A percentile compares a stretch with the other conserved stretches of the same genome.
These are phyloP conservation scores for Neurospora sp. DNA, from an alignment of 495 filamentous ascomycete species.

Conservation along the genomic window DNA sequence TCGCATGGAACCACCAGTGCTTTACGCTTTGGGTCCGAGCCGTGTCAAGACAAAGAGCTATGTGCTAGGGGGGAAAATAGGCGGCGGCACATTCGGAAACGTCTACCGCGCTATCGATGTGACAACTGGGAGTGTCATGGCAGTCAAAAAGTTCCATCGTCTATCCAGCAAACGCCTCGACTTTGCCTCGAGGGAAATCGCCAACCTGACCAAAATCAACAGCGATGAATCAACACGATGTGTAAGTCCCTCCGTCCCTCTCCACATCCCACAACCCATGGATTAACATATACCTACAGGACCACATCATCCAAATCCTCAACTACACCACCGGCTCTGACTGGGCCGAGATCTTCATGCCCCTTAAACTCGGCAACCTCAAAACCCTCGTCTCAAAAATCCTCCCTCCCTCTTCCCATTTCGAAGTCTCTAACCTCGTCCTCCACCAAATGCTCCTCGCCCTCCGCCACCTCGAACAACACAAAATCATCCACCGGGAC, in stretches of 20 bases:
- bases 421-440: constrained; percentile 9
- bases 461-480: constrained; percentile 16
- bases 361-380: constrained; percentile 19
- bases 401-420: neutral
- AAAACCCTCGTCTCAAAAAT: constrained; percentile 7
- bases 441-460: constrained; percentile 27
- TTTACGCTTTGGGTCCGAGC: constrained; percentile 16
- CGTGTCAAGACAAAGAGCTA: constrained; percentile 13
- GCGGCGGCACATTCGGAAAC: constrained; percentile 21
- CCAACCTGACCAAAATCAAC: constrained; percentile 18
- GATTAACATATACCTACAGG: constrained; percentile 6
- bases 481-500: constrained; percentile 68
- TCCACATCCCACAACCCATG: neutral
- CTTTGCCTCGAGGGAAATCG: constrained; percentile 21
- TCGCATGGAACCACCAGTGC: constrained; percentile 5
- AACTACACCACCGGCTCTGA: constrained; percentile 10
- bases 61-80: constrained; percentile 13
- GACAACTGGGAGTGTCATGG: constrained; percentile 16
- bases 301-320: constrained; percentile 22
- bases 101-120: constrained; percentile 20
- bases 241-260: constrained; percentile 6
- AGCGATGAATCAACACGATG: constrained; percentile 14
- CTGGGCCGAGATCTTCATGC: constrained; percentile 28
- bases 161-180: constrained; percentile 17
- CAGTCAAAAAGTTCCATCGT: constrained; percentile 26